Base-by-base conservation (phyloP, 176 grass and related monocot genomes). In the Hordeum vulgare region DNA sequence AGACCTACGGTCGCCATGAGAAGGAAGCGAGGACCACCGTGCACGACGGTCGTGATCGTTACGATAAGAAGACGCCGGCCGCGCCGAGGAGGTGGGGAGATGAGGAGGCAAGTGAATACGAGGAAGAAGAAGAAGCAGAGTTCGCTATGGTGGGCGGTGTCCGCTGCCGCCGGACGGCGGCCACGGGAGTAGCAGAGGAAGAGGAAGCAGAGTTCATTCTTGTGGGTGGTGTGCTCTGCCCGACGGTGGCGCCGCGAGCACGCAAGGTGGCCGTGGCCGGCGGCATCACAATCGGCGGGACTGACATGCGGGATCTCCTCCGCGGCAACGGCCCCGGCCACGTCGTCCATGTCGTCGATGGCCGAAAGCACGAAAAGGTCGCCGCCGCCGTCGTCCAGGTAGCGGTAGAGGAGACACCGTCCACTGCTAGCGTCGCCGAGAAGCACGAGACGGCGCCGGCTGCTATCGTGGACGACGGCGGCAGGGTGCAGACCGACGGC, bases 281-380 rank as follows among this genome's bases (percentile, higher is more conserved):
- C 7, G 69, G 47, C 24, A 6, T 58, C 24, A 57, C 49, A 13
- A 2, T 40, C 66, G 45, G 35, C 26, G 66, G 61, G 3, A 4
- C 8, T n/a, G 40, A 82, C 79, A 61, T 70, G 85, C 82, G 79
- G 79, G 79, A n/a, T 3, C 3, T 61, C n/a, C 73, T 82, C 37
- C 3, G 11, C 31, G 33, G 40, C 62, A 3, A 82, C 1, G 79
- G 61, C 23, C 37, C 85, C 8, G 72, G 64, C 23, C n/a, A 87
- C n/a, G 1, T 28, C 15, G 51, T 18, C 18, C 28, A 51, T 17
- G 9, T 0, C 65, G 33, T 21, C 51, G 51, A 3, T 18, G 47
- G 47, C 47, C 47, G 47, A 18, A 6, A 51, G 15, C 47, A 51
- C 15, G 6, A 0, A 51, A 18, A 51, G 47, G 47, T 18, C 15